phyloP scores from a whole-genome alignment of 106 monocot species.

The Dendrobium nobile region DNA sequence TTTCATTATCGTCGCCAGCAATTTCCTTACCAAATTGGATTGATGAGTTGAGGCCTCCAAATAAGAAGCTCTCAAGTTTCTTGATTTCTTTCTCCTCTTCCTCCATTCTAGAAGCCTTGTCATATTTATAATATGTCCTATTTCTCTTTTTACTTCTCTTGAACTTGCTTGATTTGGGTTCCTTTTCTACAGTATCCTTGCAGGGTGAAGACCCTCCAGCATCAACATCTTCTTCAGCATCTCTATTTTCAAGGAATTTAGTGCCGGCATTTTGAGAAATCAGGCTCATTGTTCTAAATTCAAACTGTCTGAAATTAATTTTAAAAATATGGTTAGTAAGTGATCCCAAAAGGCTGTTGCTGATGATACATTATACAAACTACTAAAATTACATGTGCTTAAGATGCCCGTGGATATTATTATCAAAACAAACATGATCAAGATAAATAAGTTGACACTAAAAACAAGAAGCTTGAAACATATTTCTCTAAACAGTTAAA shows the following conservation, averaged over 20 bases:
- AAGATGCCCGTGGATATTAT: no score
- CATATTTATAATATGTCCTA: background rate
- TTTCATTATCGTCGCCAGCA: conserved; percentile 6
- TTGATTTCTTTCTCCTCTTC: conserved; percentile 56
- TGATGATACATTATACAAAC: no score
- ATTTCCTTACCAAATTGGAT: conserved; percentile 61
- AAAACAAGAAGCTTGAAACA: no score
- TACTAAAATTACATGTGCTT: no score
- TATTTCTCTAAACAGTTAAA: no score
- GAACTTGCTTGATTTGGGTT: background rate
- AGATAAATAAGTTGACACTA: no score
- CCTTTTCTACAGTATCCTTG: background rate
- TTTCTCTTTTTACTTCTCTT: conserved; percentile 34
- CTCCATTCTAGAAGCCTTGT: conserved; percentile 9
- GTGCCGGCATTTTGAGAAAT: conserved; percentile 26
- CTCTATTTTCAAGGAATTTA: conserved; percentile 6
- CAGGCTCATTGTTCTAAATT: conserved; percentile 22
- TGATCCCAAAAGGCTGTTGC: background rate
- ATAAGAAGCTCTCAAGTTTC: conserved; percentile 49
- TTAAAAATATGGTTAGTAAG: background rate
- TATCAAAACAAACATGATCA: no score
- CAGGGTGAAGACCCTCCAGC: background rate
- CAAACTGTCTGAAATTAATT: background rate
- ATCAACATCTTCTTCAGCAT: conserved; percentile 7
- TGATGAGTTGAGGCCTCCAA: conserved; percentile 45